A percentile compares a stretch with the other conserved stretches of the same genome.
Evolutionary conservation across 192 early-diverging fungal genomes (phyloP).

Genomic region (Backusella westeae): DNA sequence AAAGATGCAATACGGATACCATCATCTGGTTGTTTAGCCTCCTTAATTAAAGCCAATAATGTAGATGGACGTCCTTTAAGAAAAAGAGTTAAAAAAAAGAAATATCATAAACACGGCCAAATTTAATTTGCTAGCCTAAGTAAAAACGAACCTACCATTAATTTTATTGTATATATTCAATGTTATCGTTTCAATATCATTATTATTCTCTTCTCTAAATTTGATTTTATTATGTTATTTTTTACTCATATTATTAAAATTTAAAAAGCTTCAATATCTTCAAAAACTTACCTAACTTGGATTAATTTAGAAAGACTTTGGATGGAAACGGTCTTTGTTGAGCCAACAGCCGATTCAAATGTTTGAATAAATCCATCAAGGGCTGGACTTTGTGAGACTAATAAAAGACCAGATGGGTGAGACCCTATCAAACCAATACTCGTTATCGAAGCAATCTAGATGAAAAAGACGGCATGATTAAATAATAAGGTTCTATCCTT

Average conservation of each 20-base stretch:
- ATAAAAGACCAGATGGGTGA: slow-evolving; percentile 13
- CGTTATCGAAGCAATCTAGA: slow-evolving; percentile 28
- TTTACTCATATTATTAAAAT: background rate
- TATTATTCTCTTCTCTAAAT: background rate
- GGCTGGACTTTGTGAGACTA: slow-evolving; percentile 10
- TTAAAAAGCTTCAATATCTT: background rate
- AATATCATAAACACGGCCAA: background rate
- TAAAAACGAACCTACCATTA: slow-evolving; percentile 6
- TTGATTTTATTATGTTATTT: background rate
- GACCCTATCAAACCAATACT: slow-evolving; percentile 35
- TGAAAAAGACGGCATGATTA: background rate
- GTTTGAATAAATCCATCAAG: slow-evolving; percentile 16
- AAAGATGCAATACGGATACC: slow-evolving; percentile 26
- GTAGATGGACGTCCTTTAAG: slow-evolving; percentile 18
- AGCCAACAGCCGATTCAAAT: slow-evolving; percentile 21
- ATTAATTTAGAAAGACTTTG: slow-evolving; percentile 36
- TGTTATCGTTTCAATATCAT: slow-evolving; percentile 10
- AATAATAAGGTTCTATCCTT: background rate
- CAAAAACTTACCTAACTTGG: slow-evolving; percentile 24
- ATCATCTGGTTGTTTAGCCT: slow-evolving; percentile 29
- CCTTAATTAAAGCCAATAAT: slow-evolving; percentile 15
- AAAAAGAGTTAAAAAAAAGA: background rate
- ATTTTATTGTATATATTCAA: slow-evolving; percentile 10
- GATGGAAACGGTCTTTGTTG: slow-evolving; percentile 26
- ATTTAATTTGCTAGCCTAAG: background rate